A percentile compares a stretch with the other conserved stretches of the same genome.
phyloP scores from a whole-genome alignment of 306 rosid genomes.

The Cicer arietinum region DNA sequence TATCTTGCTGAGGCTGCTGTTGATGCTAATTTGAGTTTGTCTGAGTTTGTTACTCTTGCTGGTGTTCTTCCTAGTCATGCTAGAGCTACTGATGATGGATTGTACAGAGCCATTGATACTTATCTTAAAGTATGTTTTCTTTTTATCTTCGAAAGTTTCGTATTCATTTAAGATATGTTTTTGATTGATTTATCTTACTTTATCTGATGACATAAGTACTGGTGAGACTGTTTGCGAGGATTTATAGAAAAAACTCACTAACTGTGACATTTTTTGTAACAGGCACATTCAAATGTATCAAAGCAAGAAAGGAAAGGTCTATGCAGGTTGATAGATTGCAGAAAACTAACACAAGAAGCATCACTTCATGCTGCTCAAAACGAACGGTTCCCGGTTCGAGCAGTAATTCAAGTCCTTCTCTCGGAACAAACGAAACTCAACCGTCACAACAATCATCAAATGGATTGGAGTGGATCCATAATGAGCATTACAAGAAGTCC shows the following conservation, averaged over 20 bases:
- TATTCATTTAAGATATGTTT: too few species aligned
- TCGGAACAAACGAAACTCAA: constrained; percentile 68
- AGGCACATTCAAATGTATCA: constrained; percentile 84
- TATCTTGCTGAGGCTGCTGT: constrained; percentile 86
- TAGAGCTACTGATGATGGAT: constrained; percentile 81
- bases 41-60: constrained; percentile 71
- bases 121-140: constrained; percentile 75
- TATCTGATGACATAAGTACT: too few species aligned
- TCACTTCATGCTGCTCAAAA: constrained; percentile 92
- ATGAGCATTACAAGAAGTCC: constrained; percentile 64
- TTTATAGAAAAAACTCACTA: not conserved
- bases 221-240: too few species aligned
- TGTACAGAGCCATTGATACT: constrained; percentile 94
- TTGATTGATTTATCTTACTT: too few species aligned
- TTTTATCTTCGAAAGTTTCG: not conserved
- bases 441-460: constrained; percentile 42
- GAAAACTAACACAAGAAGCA: constrained; percentile 85
- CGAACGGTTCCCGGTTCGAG: constrained; percentile 87
- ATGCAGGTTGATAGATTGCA: constrained; percentile 75
- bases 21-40: constrained; percentile 67
- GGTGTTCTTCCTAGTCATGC: constrained; percentile 77
- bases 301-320: constrained; percentile 86
- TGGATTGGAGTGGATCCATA: constrained; percentile 87
- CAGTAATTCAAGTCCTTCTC: constrained; percentile 85
- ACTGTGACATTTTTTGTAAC: not conserved